Percentiles rank a stretch among this genome's conserved stretches.
These are phyloP conservation scores for Phalaenopsis aphrodite DNA, from an alignment of 106 monocot genomes.

Conservation along the genomic window DNA sequence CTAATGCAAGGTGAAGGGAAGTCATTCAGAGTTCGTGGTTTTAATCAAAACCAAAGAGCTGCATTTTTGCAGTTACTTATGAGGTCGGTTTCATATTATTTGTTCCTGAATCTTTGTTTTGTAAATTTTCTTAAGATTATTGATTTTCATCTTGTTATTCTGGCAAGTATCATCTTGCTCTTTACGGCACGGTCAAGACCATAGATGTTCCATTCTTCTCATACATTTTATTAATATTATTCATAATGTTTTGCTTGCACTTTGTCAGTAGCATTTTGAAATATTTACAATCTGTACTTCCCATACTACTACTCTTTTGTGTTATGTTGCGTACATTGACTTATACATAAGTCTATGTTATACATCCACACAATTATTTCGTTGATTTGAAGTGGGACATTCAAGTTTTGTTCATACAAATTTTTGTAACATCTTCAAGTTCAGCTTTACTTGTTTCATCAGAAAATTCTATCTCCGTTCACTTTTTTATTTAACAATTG, in stretches of 20 bases:
- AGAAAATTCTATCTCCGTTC: background rate
- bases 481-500: background rate
- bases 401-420: background rate
- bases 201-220: background rate
- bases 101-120: background rate
- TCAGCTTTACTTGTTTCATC: background rate
- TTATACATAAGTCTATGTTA: background rate
- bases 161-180: background rate
- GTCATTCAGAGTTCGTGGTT: constrained; percentile 81
- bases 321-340: too few species aligned
- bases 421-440: background rate
- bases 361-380: background rate
- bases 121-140: background rate
- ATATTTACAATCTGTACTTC: background rate
- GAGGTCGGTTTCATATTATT: constrained; percentile 39
- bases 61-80: constrained; percentile 73
- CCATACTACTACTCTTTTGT: too few species aligned
- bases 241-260: background rate
- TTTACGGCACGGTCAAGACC: background rate
- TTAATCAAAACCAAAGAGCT: constrained; percentile 85
- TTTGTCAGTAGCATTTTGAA: background rate
- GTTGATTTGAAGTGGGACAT: background rate
- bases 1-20: constrained; percentile 95
- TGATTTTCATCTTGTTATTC: background rate
- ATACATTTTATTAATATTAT: background rate